phyloP scores from a whole-genome alignment of 176 grass and related monocot genomes.

The Pharus latifolius region DNA sequence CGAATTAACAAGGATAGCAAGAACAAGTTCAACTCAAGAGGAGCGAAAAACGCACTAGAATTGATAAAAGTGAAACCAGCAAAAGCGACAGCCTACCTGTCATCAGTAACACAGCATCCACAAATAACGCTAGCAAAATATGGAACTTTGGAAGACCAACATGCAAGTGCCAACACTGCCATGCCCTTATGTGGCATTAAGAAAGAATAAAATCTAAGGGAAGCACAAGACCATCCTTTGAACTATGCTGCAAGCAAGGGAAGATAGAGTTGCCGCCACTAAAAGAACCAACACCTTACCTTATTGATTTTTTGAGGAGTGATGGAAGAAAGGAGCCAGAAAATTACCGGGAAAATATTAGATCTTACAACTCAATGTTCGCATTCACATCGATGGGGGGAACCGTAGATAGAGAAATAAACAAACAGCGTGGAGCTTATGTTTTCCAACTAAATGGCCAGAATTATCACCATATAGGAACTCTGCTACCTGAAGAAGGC shows the following conservation, averaged over 20 bases:
- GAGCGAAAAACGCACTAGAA: not conserved
- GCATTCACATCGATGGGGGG: conserved; percentile 27
- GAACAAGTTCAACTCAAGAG: not conserved
- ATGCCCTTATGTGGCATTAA: conserved; percentile 1
- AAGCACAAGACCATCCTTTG: not conserved
- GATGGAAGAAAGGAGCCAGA: not conserved
- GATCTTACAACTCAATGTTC: conserved; percentile 33
- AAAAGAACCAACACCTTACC: conserved; percentile 8
- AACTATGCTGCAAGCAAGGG: not conserved
- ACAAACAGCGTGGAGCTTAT: conserved; percentile 9
- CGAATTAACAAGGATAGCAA: not conserved
- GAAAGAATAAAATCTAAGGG: not conserved
- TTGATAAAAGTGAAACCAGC: not conserved
- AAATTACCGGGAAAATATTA: conserved; percentile 11
- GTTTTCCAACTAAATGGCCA: conserved; percentile 18
- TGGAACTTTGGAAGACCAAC: conserved; percentile 12
- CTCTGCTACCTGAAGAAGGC: conserved; percentile 1
- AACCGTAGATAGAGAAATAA: not conserved
- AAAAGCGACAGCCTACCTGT: no score
- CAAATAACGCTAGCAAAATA: not conserved
- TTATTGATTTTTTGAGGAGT: not conserved
- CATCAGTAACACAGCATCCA: no score
- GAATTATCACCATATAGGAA: conserved; percentile 13
- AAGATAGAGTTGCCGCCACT: not conserved
- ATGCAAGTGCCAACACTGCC: not conserved